Evolutionary conservation across 1,284 basidiomycete genomes (phyloP).

Genomic region (Sparassis latifolia): DNA sequence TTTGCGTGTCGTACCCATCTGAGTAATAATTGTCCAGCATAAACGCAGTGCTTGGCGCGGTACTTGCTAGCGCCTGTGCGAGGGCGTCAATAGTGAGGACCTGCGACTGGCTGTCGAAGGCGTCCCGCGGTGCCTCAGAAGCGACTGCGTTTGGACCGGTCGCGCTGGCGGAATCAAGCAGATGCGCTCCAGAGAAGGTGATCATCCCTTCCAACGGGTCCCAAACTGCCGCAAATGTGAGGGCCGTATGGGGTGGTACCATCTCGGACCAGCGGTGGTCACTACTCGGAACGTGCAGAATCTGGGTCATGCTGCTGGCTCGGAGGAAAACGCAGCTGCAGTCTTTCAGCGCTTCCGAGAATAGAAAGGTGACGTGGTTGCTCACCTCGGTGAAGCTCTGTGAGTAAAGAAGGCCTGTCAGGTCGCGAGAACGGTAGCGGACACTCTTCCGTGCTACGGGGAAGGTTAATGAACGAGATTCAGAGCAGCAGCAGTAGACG

Average conservation of each 20-base stretch:
- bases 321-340: background rate
- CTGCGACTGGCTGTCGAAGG: conserved; percentile 31
- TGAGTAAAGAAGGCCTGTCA: too few relatives aligned
- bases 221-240: conserved; percentile 55
- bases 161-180: conserved; percentile 31
- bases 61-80: conserved; percentile 7
- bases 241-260: conserved; percentile 44
- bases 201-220: conserved; percentile 50
- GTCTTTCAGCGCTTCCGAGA: too few relatives aligned
- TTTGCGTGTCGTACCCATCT: conserved; percentile 12
- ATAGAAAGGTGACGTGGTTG: too few relatives aligned
- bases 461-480: too few relatives aligned
- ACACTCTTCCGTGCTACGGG: too few relatives aligned
- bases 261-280: conserved; percentile 47
- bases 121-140: conserved; percentile 17
- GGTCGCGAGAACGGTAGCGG: too few relatives aligned
- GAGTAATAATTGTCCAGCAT: background rate
- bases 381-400: too few relatives aligned
- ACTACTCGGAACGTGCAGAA: conserved; percentile 7
- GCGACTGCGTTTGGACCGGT: conserved; percentile 17
- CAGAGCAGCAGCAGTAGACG: too few relatives aligned
- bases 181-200: conserved; percentile 44
- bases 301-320: background rate
- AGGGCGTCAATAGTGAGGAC: conserved; percentile 30
- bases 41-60: conserved; percentile 8